Conservation (phyloP, 2,329 filamentous ascomycete genomes). For the Zopfia rhizophila region DNA sequence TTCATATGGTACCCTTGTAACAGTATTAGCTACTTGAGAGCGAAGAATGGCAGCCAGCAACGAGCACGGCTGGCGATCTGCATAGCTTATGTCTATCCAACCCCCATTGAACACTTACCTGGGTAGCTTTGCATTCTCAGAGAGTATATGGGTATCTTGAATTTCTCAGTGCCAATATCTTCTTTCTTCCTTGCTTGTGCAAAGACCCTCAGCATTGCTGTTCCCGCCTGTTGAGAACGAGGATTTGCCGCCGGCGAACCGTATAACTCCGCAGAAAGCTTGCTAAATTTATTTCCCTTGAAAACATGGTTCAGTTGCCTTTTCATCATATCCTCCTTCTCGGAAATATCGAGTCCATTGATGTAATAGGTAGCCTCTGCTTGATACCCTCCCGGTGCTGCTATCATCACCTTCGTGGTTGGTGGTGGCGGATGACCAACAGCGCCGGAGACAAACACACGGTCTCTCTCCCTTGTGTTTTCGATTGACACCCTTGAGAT, state of each 20-base stretch:
- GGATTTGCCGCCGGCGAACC: constrained; percentile 12
- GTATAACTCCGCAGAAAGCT: constrained; percentile 18
- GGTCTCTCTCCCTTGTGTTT: constrained; percentile 1
- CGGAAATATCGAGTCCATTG: constrained; percentile 42
- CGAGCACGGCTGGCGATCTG: too few relatives aligned
- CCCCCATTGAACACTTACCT: too few relatives aligned
- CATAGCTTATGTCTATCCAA: too few relatives aligned
- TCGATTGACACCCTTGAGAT: constrained; percentile 28
- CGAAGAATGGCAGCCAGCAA: too few relatives aligned
- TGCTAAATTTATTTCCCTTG: background rate
- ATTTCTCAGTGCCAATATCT: background rate
- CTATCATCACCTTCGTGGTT: constrained; percentile 44
- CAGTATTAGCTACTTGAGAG: too few relatives aligned
- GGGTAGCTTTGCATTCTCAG: constrained; percentile 14
- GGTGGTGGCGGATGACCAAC: constrained; percentile 41
- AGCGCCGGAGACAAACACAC: constrained; percentile 40
- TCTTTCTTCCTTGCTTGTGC: constrained; percentile 9
- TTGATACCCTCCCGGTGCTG: constrained; percentile 40
- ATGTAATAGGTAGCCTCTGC: constrained; percentile 31
- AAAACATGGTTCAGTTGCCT: constrained; percentile 3
- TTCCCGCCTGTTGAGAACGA: constrained; percentile 16
- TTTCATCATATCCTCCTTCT: constrained; percentile 9
- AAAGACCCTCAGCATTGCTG: constrained; percentile 21
- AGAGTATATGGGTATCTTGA: background rate
- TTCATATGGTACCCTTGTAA: constrained; percentile 60